These are phyloP conservation scores for Triticum urartu DNA, from an alignment of 176 grass and related monocot genomes.

Conservation along the genomic window DNA sequence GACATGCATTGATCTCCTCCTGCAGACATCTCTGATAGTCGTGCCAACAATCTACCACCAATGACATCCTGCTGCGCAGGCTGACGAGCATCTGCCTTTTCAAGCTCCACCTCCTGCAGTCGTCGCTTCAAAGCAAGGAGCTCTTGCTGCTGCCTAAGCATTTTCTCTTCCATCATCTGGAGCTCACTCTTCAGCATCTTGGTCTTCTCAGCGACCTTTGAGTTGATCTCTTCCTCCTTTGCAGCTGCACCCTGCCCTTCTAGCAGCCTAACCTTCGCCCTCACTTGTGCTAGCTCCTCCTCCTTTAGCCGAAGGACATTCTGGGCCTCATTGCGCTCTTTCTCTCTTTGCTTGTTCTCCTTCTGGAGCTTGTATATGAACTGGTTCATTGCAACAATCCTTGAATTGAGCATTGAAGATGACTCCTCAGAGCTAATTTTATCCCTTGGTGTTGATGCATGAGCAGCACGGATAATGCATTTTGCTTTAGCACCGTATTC, in stretches of 20 bases:
- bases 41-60: slow-evolving; percentile 49
- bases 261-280: slow-evolving; percentile 44
- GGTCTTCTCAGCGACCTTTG: slow-evolving; percentile 49
- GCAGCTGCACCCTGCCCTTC: slow-evolving; percentile 40
- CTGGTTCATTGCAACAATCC: slow-evolving; percentile 76
- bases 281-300: slow-evolving; percentile 52
- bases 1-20: slow-evolving; percentile 58
- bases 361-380: slow-evolving; percentile 82
- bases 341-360: slow-evolving; percentile 63
- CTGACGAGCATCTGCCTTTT: slow-evolving; percentile 26
- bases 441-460: slow-evolving; percentile 60
- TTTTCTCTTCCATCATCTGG: slow-evolving; percentile 54
- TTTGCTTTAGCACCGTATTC: slow-evolving; percentile 98
- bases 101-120: slow-evolving; percentile 56
- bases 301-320: slow-evolving; percentile 58
- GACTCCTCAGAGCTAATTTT: slow-evolving; percentile 68
- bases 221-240: slow-evolving; percentile 62
- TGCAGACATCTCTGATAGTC: slow-evolving; percentile 52
- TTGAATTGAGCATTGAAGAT: slow-evolving; percentile 56
- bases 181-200: slow-evolving; percentile 41
- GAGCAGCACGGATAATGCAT: slow-evolving; percentile 78
- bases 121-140: slow-evolving; percentile 45
- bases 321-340: slow-evolving; percentile 56
- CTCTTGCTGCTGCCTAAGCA: slow-evolving; percentile 56
- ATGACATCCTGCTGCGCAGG: slow-evolving; percentile 35